These are phyloP conservation scores for Omphalotus olearius DNA, from an alignment of 1,284 basidiomycete species.

Conservation along the genomic window DNA sequence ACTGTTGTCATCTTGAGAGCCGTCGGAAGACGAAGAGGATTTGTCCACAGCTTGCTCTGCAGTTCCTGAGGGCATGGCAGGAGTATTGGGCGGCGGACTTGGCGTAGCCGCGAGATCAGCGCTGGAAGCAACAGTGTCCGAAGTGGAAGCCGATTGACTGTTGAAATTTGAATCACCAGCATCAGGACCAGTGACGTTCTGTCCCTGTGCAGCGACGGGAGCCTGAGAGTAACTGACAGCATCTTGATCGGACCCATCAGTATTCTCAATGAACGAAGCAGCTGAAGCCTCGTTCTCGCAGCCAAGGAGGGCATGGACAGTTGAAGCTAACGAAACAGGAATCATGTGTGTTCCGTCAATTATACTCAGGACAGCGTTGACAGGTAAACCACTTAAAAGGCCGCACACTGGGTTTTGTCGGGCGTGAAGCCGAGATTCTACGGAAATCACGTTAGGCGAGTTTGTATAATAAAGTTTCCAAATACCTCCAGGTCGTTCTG, in stretches of 20 bases:
- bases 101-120: not conserved
- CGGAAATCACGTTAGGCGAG: not conserved
- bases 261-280: too few species aligned
- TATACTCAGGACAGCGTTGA: not conserved
- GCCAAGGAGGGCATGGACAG: too few species aligned
- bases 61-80: not conserved
- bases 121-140: not conserved
- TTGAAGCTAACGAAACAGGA: too few species aligned
- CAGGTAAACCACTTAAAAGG: too few species aligned
- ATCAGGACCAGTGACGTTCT: not conserved
- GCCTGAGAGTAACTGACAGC: not conserved
- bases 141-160: not conserved
- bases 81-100: not conserved
- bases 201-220: too few species aligned
- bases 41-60: too few species aligned
- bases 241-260: not conserved
- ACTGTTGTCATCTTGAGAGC: too few species aligned
- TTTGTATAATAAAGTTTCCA: not conserved
- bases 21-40: too few species aligned
- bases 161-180: not conserved
- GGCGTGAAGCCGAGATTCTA: too few species aligned
- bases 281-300: too few species aligned
- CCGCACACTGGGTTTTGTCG: not conserved
- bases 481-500: slow-evolving; percentile 3
- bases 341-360: too few species aligned